Base-by-base conservation (phyloP, 345 rosid genomes). In the Hibiscus syriacus region DNA sequence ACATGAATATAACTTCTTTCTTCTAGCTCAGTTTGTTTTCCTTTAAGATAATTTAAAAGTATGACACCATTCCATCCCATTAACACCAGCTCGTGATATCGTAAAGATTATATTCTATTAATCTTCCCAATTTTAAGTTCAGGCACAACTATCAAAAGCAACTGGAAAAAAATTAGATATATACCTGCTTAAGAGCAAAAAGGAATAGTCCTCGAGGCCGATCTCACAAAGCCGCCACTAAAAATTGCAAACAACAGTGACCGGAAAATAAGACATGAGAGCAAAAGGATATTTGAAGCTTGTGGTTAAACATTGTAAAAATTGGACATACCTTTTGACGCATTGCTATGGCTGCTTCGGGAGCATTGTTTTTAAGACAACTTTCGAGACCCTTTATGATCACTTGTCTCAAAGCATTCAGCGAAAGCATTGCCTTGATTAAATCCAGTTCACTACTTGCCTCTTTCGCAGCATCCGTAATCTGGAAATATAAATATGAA, bases 221-320 rank as follows among this genome's bases (percentile, higher is more conserved):
- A 90, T 93, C 86, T 93, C 98, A 76, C 85, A 87, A 66, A 93
- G 96, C 48, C 98, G 97, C 98, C 98, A 93, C 98, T 93, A 80
- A 20, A 55, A 64, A 12, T 64, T 59, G n/a, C 19, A 67, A 56
- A 43, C 45, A 64, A 17, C 26, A 54, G 49, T 13, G 12, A 7
- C 29, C 59, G 19, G 14, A 2, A 27, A 67, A 53, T 7, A 54
- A 25, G 32, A 53, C 9, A 49, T 8, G 14, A 36, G 19, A 1
- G n/a, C 25, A 36, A 50, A 69, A 57, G 43, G 67, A 66, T 17
- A 68, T 66, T 46, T 60, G 45, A 67, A 68, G 52, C 48, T 64
- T 52, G 19, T 17, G 32, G 27, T 64, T 67, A 67, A 55, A 45
- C 64, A 38, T 27, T 36, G 53, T 14, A 19, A 13, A 2, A 71